These are phyloP conservation scores for Rhinocladiella mackenziei DNA, from an alignment of 2,329 filamentous ascomycete genomes.

Conservation along the genomic window DNA sequence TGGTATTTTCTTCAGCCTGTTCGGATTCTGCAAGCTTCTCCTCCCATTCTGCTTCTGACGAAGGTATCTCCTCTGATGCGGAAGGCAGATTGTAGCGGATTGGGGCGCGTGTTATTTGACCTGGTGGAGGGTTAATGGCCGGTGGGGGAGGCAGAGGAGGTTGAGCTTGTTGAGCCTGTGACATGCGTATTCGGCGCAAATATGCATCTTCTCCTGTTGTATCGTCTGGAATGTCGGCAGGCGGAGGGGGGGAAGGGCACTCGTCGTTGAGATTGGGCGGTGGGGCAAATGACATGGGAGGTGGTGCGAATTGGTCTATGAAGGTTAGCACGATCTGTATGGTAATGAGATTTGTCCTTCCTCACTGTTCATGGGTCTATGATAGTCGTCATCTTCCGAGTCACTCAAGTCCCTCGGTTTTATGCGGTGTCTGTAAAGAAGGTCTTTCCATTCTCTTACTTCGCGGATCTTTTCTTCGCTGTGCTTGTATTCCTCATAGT, in stretches of 20 bases:
- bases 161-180: conserved; percentile 37
- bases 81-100: conserved; percentile 64
- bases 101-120: conserved; percentile 68
- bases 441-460: conserved; percentile 77
- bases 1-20: conserved; percentile 30
- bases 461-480: conserved; percentile 81
- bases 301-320: conserved; percentile 49
- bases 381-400: conserved; percentile 49
- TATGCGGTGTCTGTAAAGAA: conserved; percentile 69
- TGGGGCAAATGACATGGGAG: conserved; percentile 50
- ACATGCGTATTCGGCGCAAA: conserved; percentile 58
- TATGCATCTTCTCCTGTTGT: conserved; percentile 67
- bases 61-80: conserved; percentile 50
- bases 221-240: conserved; percentile 53
- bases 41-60: conserved; percentile 52
- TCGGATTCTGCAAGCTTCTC: conserved; percentile 39
- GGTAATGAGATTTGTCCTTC: conserved; percentile 4
- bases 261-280: conserved; percentile 38
- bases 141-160: conserved; percentile 36
- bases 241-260: conserved; percentile 31
- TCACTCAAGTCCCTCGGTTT: conserved; percentile 43
- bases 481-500: conserved; percentile 75
- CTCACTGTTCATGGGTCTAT: conserved; percentile 46
- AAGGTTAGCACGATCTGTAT: conserved; percentile 2
- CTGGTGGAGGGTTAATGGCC: conserved; percentile 35